These are phyloP conservation scores for Bolboschoenus planiculmis DNA, from an alignment of 176 grass and related monocot species.

Conservation along the genomic window DNA sequence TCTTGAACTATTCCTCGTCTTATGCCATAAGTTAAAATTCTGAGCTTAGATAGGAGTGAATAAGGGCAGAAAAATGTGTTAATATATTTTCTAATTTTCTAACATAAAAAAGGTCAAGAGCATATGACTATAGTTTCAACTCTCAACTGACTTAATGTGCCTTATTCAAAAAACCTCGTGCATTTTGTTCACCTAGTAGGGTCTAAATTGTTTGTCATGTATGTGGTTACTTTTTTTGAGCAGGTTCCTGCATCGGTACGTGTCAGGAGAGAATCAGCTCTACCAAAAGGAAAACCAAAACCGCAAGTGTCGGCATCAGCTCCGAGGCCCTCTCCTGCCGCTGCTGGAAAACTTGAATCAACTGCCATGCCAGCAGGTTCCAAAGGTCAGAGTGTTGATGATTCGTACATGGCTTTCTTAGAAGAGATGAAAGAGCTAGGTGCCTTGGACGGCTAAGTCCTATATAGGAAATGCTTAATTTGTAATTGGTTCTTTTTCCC, in stretches of 20 bases:
- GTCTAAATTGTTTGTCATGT: not conserved
- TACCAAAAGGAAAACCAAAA: conserved; percentile 75
- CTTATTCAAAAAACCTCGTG: not conserved
- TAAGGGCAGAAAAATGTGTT: not conserved
- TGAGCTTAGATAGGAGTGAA: not conserved
- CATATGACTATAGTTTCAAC: not conserved
- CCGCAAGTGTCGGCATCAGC: conserved; percentile 33
- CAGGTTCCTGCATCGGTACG: conserved; percentile 96
- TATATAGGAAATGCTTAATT: conserved; percentile 15
- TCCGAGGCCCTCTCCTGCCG: conserved; percentile 27
- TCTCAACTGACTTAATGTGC: not conserved
- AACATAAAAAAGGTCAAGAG: not conserved
- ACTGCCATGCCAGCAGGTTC: not conserved
- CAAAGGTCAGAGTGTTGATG: conserved; percentile 82
- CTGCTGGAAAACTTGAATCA: conserved; percentile 32
- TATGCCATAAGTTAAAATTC: not conserved
- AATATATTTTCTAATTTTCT: not conserved
- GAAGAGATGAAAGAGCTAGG: conserved; percentile 92
- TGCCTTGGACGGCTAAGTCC: conserved; percentile 61
- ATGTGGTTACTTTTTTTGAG: not conserved
- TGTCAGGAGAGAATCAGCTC: conserved; percentile 75
- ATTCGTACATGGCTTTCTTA: conserved; percentile 96
- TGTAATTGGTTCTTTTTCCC: not conserved
- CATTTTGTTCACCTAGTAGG: not conserved
- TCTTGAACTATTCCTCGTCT: not conserved